Conservation (phyloP, 2,329 filamentous ascomycete species). For the Paraconiothyrium sp. region DNA sequence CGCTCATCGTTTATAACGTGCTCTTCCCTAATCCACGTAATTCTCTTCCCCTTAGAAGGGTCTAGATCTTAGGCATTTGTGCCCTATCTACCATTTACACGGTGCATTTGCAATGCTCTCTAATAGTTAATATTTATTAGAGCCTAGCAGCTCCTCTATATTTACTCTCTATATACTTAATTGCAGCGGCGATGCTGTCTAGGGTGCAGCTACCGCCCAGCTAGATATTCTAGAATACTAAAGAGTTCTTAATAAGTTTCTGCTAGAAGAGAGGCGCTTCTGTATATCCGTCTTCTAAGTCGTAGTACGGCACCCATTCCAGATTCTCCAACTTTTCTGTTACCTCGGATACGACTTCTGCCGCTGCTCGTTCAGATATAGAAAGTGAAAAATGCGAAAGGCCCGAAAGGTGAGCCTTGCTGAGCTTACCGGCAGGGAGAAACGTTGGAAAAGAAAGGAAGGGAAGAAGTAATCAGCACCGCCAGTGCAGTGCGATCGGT, state of each 20-base stretch:
- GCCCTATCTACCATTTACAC: not conserved
- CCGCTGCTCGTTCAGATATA: not conserved
- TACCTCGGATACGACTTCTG: conserved; percentile 10
- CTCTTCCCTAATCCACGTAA: conserved; percentile 3
- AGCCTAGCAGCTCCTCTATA: not conserved
- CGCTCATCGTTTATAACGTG: conserved; percentile 1
- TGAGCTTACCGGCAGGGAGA: not conserved
- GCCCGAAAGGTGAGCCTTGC: not conserved
- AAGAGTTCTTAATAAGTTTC: conserved; percentile 15
- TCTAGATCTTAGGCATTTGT: not conserved
- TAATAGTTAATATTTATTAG: not conserved
- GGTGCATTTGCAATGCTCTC: conserved; percentile 7
- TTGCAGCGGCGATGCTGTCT: conserved; percentile 7
- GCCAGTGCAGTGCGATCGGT: not conserved
- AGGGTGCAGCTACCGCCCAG: conserved; percentile 14
- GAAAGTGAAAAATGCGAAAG: not conserved
- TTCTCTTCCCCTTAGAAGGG: not conserved
- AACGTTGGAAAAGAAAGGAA: not conserved
- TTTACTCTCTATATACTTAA: conserved; percentile 11
- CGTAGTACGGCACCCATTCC: conserved; percentile 20
- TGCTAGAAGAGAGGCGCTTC: conserved; percentile 7
- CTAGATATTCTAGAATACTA: conserved; percentile 19
- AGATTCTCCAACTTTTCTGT: conserved; percentile 15
- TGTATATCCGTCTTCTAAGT: conserved; percentile 5
- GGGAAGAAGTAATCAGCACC: too few species aligned